Evolutionary conservation across 208 protist species (phyloP).

Genomic region (Wallacemonas rigidus): DNA sequence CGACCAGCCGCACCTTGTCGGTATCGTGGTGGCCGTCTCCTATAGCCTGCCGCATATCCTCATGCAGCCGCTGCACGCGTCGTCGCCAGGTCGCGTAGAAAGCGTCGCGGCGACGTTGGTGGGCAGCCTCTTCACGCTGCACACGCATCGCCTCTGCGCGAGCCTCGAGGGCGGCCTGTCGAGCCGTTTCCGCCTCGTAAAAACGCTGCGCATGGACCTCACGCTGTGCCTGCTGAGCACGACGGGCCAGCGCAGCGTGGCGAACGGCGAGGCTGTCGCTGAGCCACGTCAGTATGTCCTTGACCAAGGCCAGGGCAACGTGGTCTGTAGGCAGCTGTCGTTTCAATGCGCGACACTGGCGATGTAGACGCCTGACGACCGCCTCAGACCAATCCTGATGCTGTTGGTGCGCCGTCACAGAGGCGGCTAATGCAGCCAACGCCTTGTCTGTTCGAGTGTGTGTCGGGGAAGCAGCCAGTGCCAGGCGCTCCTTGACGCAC

Average conservation of each 20-base stretch:
- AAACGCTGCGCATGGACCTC: constrained; percentile 17
- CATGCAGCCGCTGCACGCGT: constrained; percentile 16
- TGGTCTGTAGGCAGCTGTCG: constrained; percentile 9
- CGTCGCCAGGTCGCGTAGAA: constrained; percentile 24
- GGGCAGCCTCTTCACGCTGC: constrained; percentile 18
- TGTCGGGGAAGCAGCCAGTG: too few relatives aligned
- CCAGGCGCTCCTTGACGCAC: not conserved
- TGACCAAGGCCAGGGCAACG: constrained; percentile 7
- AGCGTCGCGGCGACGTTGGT: constrained; percentile 21
- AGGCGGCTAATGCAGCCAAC: constrained; percentile 1
- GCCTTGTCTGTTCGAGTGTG: too few relatives aligned
- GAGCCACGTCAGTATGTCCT: constrained; percentile 24
- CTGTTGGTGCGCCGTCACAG: constrained; percentile 7
- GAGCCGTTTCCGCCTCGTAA: constrained; percentile 20
- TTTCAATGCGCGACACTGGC: constrained; percentile 8
- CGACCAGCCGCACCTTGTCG: constrained; percentile 11
- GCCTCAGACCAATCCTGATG: constrained; percentile 17
- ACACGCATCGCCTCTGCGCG: constrained; percentile 16
- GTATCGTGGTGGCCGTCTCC: not conserved
- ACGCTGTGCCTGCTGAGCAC: constrained; percentile 15
- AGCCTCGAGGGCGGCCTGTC: constrained; percentile 14
- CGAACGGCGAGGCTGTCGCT: constrained; percentile 21
- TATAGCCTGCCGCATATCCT: constrained; percentile 25
- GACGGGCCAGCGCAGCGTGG: constrained; percentile 21
- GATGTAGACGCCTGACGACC: constrained; percentile 13